These are phyloP conservation scores for Phoenix roebelenii DNA, from an alignment of 176 grass and related monocot genomes.

Conservation along the genomic window DNA sequence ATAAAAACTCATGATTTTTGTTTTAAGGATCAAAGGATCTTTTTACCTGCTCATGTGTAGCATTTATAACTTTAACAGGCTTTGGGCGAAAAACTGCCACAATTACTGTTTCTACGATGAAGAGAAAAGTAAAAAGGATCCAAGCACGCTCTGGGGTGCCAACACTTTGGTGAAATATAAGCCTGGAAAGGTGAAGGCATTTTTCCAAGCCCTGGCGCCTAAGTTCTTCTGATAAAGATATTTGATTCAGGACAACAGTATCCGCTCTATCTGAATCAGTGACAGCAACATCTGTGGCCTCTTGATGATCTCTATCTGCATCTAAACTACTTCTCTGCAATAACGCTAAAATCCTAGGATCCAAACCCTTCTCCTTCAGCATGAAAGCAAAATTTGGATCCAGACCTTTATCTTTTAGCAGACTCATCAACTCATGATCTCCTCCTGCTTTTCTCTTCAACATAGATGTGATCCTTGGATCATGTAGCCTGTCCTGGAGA, in stretches of 20 bases:
- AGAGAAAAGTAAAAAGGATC: conserved; percentile 70
- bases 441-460: conserved; percentile 78
- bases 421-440: conserved; percentile 82
- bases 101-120: conserved; percentile 70
- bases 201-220: conserved; percentile 74
- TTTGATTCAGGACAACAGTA: conserved; percentile 72
- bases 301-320: conserved; percentile 82
- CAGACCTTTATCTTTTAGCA: conserved; percentile 91
- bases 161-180: conserved; percentile 76
- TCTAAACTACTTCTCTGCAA: conserved; percentile 97
- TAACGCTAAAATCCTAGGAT: conserved; percentile 85
- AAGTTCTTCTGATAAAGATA: conserved; percentile 96
- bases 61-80: conserved; percentile 86
- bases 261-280: conserved; percentile 88
- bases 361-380: conserved; percentile 94
- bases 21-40: not conserved
- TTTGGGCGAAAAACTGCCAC: conserved; percentile 61
- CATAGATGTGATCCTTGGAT: conserved; percentile 94
- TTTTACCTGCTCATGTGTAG: conserved; percentile 86
- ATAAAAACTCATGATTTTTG: not conserved
- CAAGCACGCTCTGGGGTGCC: conserved; percentile 78
- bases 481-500: conserved; percentile 86
- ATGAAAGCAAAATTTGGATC: conserved; percentile 99
- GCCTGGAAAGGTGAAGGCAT: conserved; percentile 80
- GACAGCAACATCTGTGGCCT: conserved; percentile 50